Evolutionary conservation across 1,139 yeast genomes (phyloP).

Genomic region (Pichia kudriavzevii): DNA sequence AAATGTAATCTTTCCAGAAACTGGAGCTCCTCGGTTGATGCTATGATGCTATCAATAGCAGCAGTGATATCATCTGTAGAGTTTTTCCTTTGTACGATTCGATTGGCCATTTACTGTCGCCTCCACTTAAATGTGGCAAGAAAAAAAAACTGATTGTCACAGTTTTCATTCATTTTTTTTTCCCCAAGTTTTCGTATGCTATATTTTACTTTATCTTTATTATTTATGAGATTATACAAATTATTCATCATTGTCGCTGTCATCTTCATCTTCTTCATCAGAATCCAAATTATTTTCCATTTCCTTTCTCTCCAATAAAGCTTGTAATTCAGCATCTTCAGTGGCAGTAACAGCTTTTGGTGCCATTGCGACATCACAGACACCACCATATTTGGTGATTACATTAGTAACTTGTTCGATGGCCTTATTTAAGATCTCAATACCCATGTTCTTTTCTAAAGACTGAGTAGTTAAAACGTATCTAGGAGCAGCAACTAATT

Average conservation of each 20-base stretch:
- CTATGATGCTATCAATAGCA: constrained; percentile 1
- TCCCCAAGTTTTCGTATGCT: not conserved
- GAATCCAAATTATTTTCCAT: constrained; percentile 56
- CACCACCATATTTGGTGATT: constrained; percentile 73
- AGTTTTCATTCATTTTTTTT: no score
- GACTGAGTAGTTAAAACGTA: constrained; percentile 92
- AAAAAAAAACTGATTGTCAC: not conserved
- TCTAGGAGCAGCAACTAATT: constrained; percentile 95
- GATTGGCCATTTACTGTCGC: no score
- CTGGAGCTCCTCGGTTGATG: constrained; percentile 20
- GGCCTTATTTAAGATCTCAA: constrained; percentile 69
- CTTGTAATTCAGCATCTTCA: constrained; percentile 96
- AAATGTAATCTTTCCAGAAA: constrained; percentile 39
- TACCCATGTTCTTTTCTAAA: constrained; percentile 83
- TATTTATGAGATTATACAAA: not conserved
- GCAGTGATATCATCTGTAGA: not conserved
- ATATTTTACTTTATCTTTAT: not conserved
- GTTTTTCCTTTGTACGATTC: constrained; percentile 1
- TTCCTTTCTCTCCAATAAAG: constrained; percentile 74
- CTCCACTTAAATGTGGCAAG: not conserved
- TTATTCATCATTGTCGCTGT: constrained; percentile 35
- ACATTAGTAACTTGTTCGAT: constrained; percentile 65
- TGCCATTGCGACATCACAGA: constrained; percentile 90
- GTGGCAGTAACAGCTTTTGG: constrained; percentile 98
- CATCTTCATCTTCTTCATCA: constrained; percentile 43